Evolutionary conservation across 1,284 basidiomycete genomes (phyloP).

Genomic region (Marasmius fiardii): DNA sequence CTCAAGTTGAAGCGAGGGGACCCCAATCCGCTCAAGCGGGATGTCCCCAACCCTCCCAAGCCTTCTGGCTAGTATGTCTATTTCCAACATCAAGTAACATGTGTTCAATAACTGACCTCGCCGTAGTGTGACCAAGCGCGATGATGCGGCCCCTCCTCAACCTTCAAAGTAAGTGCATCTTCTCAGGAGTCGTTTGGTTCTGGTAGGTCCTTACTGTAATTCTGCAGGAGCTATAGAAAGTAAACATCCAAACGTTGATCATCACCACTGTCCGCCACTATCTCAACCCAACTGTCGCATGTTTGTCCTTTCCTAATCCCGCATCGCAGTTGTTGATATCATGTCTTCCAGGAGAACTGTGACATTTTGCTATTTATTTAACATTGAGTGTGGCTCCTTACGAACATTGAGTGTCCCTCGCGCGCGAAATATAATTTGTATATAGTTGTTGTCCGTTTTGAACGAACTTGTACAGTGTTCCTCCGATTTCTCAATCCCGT

Average conservation of each 20-base stretch:
- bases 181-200: neutral
- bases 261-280: neutral
- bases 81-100: neutral
- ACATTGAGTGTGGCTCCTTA: too few relatives aligned
- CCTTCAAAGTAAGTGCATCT: slow-evolving; percentile 16
- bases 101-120: neutral
- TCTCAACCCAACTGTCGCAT: neutral
- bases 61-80: slow-evolving; percentile 18
- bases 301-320: neutral
- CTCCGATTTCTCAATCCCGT: too few relatives aligned
- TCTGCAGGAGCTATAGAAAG: neutral
- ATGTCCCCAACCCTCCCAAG: slow-evolving; percentile 9
- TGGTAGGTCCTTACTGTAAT: neutral
- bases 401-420: too few relatives aligned
- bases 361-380: neutral
- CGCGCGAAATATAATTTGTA: too few relatives aligned
- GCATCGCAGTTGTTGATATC: neutral
- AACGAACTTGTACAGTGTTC: too few relatives aligned
- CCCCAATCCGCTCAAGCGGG: slow-evolving; percentile 16
- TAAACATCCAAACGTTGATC: neutral
- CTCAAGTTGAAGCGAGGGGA: slow-evolving; percentile 29
- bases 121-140: slow-evolving; percentile 13
- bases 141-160: slow-evolving; percentile 13
- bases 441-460: too few relatives aligned
- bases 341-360: neutral